These are phyloP conservation scores for Pseudonitzschia multiseries DNA, from an alignment of 108 stramenopile species.

Conservation along the genomic window DNA sequence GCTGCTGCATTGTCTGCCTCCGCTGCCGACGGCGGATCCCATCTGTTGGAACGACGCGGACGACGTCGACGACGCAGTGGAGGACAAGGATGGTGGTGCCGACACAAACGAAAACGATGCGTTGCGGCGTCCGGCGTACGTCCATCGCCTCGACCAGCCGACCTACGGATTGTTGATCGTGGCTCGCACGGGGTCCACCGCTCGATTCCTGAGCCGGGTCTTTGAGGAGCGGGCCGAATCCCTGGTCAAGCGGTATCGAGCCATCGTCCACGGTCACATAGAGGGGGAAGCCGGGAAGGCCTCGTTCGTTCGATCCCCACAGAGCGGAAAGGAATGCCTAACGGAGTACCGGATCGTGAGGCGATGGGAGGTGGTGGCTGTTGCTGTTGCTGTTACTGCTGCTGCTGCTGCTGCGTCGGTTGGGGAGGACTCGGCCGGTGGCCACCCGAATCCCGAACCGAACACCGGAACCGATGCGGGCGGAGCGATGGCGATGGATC, in stretches of 20 bases:
- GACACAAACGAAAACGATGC: background rate
- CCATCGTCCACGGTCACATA: background rate
- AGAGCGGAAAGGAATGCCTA: background rate
- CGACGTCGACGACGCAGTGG: no score
- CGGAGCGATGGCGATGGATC: background rate
- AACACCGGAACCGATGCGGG: background rate
- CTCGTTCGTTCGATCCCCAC: background rate
- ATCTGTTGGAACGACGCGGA: no score
- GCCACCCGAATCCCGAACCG: background rate
- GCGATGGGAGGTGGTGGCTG: background rate
- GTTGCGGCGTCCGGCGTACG: background rate
- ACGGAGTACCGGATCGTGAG: constrained; percentile 1
- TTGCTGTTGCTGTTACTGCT: no score
- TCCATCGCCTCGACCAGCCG: background rate
- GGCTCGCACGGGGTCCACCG: background rate
- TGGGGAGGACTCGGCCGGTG: background rate
- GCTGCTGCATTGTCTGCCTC: background rate
- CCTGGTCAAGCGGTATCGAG: background rate
- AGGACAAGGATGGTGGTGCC: no score
- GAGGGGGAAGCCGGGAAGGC: no score
- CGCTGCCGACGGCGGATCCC: background rate
- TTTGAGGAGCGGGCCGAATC: background rate
- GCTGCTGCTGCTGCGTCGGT: no score
- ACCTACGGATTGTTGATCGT: background rate
- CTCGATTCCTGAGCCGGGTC: background rate